Evolutionary conservation across 306 rosid species (phyloP).

Genomic region (Benincasa hispida): DNA sequence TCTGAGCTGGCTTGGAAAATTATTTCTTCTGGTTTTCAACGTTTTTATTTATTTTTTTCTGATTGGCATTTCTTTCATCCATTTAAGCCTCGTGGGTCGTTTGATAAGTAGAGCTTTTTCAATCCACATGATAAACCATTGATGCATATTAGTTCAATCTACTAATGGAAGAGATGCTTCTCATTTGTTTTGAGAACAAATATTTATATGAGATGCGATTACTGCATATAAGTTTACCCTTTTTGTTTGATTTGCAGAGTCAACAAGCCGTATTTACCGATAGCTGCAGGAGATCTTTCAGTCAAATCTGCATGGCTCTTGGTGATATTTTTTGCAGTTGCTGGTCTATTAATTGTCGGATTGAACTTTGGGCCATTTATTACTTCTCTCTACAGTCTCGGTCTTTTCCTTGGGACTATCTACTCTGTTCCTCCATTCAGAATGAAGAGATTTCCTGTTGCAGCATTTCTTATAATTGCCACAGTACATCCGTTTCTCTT

Average conservation of each 20-base stretch:
- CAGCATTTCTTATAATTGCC: slow-evolving; percentile 94
- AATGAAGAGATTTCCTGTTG: slow-evolving; percentile 89
- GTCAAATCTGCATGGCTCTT: slow-evolving; percentile 87
- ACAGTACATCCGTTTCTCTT: slow-evolving; percentile 39
- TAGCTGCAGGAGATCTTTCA: slow-evolving; percentile 97
- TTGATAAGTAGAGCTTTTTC: not conserved
- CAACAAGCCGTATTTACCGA: slow-evolving; percentile 92
- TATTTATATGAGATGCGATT: not conserved
- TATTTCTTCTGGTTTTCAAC: not conserved
- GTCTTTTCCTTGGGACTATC: slow-evolving; percentile 88
- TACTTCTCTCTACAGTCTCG: slow-evolving; percentile 66
- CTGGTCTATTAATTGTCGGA: slow-evolving; percentile 67
- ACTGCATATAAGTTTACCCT: not conserved
- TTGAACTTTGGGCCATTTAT: slow-evolving; percentile 78
- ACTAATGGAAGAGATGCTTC: not conserved
- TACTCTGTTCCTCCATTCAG: slow-evolving; percentile 93
- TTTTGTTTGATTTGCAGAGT: slow-evolving; percentile 54
- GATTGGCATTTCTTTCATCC: not conserved
- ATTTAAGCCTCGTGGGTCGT: not conserved
- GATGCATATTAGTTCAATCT: not conserved
- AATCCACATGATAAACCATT: not conserved
- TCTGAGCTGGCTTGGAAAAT: not conserved
- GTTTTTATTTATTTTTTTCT: not conserved
- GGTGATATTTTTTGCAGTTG: slow-evolving; percentile 73
- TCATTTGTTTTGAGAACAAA: not conserved